Evolutionary conservation across 768 basidiomycete genomes (phyloP).

Genomic region (Kwoniella europaea): DNA sequence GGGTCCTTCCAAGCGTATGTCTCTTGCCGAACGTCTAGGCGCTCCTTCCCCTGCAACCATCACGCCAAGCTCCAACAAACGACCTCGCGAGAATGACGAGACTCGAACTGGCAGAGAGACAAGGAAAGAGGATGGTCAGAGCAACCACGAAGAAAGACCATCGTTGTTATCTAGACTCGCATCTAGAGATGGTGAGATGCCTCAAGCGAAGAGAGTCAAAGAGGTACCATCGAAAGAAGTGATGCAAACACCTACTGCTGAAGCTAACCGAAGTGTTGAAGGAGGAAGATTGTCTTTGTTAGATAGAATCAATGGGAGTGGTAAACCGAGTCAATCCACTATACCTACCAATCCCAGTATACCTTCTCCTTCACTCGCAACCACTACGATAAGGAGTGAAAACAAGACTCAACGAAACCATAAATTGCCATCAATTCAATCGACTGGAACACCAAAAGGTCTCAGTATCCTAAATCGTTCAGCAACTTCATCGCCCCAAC

Average conservation of each 20-base stretch:
- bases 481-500: neutral
- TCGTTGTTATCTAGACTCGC: slow-evolving; percentile 24
- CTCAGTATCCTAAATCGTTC: slow-evolving; percentile 18
- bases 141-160: neutral
- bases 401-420: neutral
- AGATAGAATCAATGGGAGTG: slow-evolving; percentile 24
- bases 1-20: neutral
- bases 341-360: neutral
- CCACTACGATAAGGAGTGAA: neutral
- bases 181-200: slow-evolving; percentile 7
- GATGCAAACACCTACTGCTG: neutral
- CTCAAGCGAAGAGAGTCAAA: slow-evolving; percentile 4
- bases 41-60: neutral
- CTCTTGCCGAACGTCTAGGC: slow-evolving; percentile 18
- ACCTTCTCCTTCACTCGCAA: slow-evolving; percentile 3
- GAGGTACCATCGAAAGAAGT: neutral
- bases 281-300: slow-evolving; percentile 4
- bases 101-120: neutral
- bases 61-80: neutral
- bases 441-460: neutral
- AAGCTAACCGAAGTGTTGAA: neutral
- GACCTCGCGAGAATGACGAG: slow-evolving; percentile 1
- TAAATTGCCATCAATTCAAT: neutral
- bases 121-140: neutral
- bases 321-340: slow-evolving; percentile 6